Evolutionary conservation across 2,329 filamentous ascomycete genomes (phyloP), one percentile per base, ranked within the genome.

Genomic region (Macrophomina pseudophaseolina): DNA sequence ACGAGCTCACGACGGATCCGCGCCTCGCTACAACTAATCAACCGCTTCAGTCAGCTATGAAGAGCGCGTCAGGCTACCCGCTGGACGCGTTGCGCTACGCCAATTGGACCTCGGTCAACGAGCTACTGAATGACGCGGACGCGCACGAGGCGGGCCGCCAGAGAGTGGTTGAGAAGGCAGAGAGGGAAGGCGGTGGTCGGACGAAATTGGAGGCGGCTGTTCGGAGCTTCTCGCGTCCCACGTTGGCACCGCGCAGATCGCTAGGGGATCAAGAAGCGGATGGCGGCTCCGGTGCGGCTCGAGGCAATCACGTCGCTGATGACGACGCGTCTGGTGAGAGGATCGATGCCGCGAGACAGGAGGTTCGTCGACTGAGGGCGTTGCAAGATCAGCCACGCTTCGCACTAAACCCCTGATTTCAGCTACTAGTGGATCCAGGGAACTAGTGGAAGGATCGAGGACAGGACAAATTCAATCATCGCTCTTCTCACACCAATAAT

Each of bases 71-170:
- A 1, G 80, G 80, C 14, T 76, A 83, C 35, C 75, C 80, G 0
- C 71, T 84, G 14, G 79, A 79, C 46, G 76, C 80, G 28, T 73
- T 85, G 14, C 79, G 84, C 44, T 86, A 82, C 72, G 76, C 79
- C 67, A 84, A 84, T 67, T 86, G 84, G 84, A 75, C 79, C 56
- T 74, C 74, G 7, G 75, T 85, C 54, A 81, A 83, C 63, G 78
- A 82, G 59, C 73, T 85, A 62, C 76, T 85, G 68, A 72, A 71
- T 28, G 71, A 78, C 16, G 80, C 80, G 9, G 74, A 78, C 63
- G 56, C 62, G 7, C 23, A 53, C 32, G 63, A 58, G 30, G 2
- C 5, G 42, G 30, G 9, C 11, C 65, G 56, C 3, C n/a, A 59
- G 28, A n/a, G 46, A 23, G 33, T 16, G 30, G 53, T 63, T 30